A percentile compares a stretch with the other conserved stretches of the same genome.
Evolutionary conservation across 331 rosid species (phyloP).

Genomic region (Phaseolus coccineus): DNA sequence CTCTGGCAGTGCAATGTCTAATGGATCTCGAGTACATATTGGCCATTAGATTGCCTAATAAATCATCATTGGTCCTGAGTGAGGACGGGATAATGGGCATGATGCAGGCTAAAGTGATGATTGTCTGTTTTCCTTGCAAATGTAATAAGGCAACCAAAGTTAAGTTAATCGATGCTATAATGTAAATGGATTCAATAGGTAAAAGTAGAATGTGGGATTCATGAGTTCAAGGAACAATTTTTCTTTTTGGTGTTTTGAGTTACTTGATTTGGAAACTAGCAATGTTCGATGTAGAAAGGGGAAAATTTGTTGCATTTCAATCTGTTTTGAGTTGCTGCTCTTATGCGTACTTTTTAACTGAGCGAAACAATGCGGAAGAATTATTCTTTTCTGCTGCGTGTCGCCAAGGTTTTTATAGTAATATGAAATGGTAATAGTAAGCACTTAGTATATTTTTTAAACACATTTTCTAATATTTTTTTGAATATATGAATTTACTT

Average conservation of each 20-base stretch:
- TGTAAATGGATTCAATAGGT: constrained; percentile 42
- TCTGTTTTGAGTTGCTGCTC: not conserved
- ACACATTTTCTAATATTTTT: too few species aligned
- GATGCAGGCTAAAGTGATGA: constrained; percentile 48
- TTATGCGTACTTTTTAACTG: not conserved
- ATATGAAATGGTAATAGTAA: too few species aligned
- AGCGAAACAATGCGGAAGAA: not conserved
- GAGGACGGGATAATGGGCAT: not conserved
- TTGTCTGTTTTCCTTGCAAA: constrained; percentile 8
- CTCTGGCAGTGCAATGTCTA: constrained; percentile 57
- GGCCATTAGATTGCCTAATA: constrained; percentile 51
- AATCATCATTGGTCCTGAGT: constrained; percentile 35
- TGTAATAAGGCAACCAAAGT: constrained; percentile 31
- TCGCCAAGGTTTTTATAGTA: too few species aligned
- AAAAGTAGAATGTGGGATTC: constrained; percentile 14
- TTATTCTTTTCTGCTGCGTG: too few species aligned
- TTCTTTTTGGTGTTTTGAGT: not conserved
- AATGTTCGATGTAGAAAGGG: constrained; percentile 17
- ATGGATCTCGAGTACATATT: constrained; percentile 58
- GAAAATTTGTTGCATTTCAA: not conserved
- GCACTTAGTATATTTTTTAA: too few species aligned
- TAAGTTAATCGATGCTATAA: constrained; percentile 40
- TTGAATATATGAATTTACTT: too few species aligned
- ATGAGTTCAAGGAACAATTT: constrained; percentile 21
- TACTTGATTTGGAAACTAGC: constrained; percentile 5